Base-by-base conservation (phyloP, 2,329 filamentous ascomycete species). In the Huntiella abstrusa region DNA sequence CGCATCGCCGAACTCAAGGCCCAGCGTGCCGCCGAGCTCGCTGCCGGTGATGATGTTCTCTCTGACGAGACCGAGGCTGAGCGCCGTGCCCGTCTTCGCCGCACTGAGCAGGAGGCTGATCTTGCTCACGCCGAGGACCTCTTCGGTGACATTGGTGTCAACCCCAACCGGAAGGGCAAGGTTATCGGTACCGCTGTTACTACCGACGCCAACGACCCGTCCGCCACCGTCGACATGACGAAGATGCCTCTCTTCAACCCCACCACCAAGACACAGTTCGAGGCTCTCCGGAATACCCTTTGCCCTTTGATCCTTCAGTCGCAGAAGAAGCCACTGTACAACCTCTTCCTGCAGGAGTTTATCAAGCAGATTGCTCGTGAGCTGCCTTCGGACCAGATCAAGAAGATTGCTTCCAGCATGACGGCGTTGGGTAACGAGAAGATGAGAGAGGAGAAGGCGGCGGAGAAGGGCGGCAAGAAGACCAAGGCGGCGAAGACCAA, bases 361-460 rank as follows among this genome's bases (percentile, higher is more conserved):
- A 65, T 74, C 53, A 94, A 93, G 69, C 77, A 84, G 58, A 73
- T 96, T 39, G 75, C 79, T 55, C 87, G 86, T 64, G 87, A 94
- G 22, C 64, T 98, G 54, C 78, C 82, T 11, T 93, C 84, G 59
- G 80, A 91, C 48, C 86, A 96, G 66, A 87, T 96, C 65, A 95
- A 96, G 75, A 96, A 96, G 71, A 75, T 94, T 53, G 76, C 85
- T 10, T 92, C 83, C 62, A 73, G 75, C 4, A 65, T 98, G 57
- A 94, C 87, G n/a, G 80, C 86, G 4, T 71, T 94, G 48, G 75
- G 84, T 60, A 98, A 98, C 61, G 91, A 96, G 74, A 95, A 93
- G 73, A 80, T 96, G 80, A 92, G 86, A 69, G 87, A 95, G 63
- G 91, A 98, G 73, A 95, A 96, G 73, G 78, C 80, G 3, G 76